phyloP scores from a whole-genome alignment of 2,329 filamentous ascomycete genomes.

The Balansia obtecta region DNA sequence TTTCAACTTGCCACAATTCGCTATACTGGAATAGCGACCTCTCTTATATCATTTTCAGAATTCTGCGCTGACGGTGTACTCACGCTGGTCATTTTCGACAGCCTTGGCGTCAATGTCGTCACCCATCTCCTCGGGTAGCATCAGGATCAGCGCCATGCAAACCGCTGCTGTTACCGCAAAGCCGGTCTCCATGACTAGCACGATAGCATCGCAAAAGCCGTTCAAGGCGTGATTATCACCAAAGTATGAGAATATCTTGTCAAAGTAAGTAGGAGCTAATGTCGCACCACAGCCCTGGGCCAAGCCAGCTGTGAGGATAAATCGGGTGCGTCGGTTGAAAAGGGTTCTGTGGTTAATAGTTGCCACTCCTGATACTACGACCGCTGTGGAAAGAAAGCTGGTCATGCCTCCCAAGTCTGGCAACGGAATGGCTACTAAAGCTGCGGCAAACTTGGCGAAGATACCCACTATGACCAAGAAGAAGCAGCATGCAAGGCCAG shows the following conservation, averaged over 20 bases:
- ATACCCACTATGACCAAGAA: conserved; percentile 73
- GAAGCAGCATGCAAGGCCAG: conserved; percentile 64
- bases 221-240: conserved; percentile 54
- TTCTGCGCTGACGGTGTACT: neutral
- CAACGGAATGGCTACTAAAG: conserved; percentile 44
- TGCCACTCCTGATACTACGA: conserved; percentile 64
- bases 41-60: neutral
- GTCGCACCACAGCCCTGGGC: conserved; percentile 62
- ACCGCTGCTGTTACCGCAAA: conserved; percentile 65
- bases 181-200: conserved; percentile 61
- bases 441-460: conserved; percentile 75
- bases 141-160: conserved; percentile 60
- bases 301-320: conserved; percentile 66
- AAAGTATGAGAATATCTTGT: conserved; percentile 58
- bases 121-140: conserved; percentile 64
- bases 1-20: neutral
- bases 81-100: neutral
- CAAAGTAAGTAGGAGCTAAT: conserved; percentile 54
- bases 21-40: neutral
- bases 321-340: conserved; percentile 70
- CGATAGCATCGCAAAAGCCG: conserved; percentile 66
- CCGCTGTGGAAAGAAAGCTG: conserved; percentile 50
- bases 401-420: conserved; percentile 48
- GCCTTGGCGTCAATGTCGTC: conserved; percentile 20
- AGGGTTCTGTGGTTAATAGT: conserved; percentile 58